A percentile compares a stretch with the other conserved stretches of the same genome.
Conservation (phyloP, 1,284 basidiomycete species). For the Serendipita sp. region DNA sequence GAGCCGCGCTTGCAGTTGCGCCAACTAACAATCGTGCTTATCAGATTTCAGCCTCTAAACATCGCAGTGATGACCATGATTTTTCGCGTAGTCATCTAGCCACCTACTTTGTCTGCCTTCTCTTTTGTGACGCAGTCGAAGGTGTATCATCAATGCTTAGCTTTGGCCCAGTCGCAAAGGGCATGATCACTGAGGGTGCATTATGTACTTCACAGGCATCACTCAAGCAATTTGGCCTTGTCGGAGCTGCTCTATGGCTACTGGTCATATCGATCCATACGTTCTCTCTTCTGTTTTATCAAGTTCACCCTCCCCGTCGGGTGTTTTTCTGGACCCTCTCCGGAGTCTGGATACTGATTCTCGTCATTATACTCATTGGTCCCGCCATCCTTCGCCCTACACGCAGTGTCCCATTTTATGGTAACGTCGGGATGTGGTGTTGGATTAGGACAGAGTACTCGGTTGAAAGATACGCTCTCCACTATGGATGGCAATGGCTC, state of each 20-base stretch:
- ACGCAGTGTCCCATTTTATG: background rate
- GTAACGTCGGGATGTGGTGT: background rate
- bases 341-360: background rate
- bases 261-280: background rate
- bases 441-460: background rate
- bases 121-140: background rate
- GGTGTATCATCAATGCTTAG: background rate
- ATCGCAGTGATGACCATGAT: background rate
- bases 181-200: background rate
- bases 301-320: background rate
- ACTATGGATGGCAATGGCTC: conserved; percentile 23
- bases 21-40: background rate
- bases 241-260: background rate
- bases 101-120: background rate
- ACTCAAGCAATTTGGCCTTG: background rate
- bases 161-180: background rate
- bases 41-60: background rate
- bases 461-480: background rate
- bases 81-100: background rate
- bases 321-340: background rate
- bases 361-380: background rate
- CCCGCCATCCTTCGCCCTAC: background rate
- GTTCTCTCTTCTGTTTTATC: background rate
- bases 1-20: background rate
- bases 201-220: background rate